Evolutionary conservation across 2,329 filamentous ascomycete species (phyloP).

Genomic region (Colletotrichum theobromicola): DNA sequence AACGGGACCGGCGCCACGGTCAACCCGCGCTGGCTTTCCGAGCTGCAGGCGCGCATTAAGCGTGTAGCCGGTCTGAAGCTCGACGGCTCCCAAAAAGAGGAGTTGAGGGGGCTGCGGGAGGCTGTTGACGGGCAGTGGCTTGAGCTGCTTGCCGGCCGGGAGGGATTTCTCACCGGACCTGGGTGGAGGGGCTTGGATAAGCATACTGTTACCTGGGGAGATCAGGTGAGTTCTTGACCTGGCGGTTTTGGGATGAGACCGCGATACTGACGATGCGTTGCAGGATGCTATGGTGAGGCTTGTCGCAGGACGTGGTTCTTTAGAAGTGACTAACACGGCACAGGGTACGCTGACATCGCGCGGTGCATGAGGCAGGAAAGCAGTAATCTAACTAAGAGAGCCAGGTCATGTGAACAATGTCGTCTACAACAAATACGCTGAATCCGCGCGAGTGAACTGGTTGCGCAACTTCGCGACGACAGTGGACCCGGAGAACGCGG

Average conservation of each 20-base stretch:
- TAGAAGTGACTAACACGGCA: background rate
- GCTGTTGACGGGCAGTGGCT: conserved; percentile 61
- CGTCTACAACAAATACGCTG: conserved; percentile 82
- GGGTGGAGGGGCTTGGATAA: conserved; percentile 66
- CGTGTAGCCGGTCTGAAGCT: background rate
- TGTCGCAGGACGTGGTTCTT: background rate
- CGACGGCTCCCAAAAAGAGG: background rate
- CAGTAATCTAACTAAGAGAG: background rate
- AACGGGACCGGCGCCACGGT: background rate
- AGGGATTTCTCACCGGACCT: conserved; percentile 72
- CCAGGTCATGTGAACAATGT: conserved; percentile 82
- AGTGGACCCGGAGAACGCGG: conserved; percentile 64
- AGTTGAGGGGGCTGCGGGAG: conserved; percentile 1
- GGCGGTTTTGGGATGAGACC: rapidly evolving
- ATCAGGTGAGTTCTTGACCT: conserved; percentile 65
- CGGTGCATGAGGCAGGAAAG: background rate
- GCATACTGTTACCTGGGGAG: conserved; percentile 80
- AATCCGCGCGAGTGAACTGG: conserved; percentile 83
- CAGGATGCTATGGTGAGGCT: conserved; percentile 20
- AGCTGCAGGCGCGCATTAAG: conserved; percentile 28
- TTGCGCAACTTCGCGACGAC: conserved; percentile 70
- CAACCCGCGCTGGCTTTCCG: conserved; percentile 31
- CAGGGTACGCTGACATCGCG: conserved; percentile 4
- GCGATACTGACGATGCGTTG: background rate
- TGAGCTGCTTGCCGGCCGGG: conserved; percentile 72